Base-by-base conservation (phyloP, 768 basidiomycete species). In the Lactarius sanguifluus region DNA sequence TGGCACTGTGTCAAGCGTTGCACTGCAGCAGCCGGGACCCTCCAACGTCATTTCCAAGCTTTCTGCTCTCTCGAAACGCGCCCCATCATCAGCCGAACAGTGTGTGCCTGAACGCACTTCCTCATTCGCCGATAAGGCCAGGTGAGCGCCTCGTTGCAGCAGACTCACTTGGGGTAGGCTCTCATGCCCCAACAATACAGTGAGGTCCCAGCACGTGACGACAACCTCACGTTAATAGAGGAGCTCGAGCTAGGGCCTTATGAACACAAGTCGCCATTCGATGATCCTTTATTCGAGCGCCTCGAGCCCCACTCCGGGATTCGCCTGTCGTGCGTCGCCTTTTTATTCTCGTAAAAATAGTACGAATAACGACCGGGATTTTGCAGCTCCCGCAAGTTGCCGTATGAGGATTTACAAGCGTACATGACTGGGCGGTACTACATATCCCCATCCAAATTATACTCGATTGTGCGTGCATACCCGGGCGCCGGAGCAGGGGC, bases 251-350 rank as follows among this genome's bases (percentile, higher is more conserved):
- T 86, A 56, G 96, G 96, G 0, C 94, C 96, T 9, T 81, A 80
- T 58, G 87, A 94, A 45, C 90, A 92, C 74, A 85, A 79, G 16
- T 79, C 91, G 18, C 84, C 86, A 0, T 78, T 79, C 40, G 89
- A 91, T 25, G 94, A 96, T 73, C 90, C 91, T 0, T 71, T 79
- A 18, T 99, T 96, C 72, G 81, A 89, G 68, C 83, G 79, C 59
- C 75, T 95, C 5, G 97, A 99, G 75, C 97, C 97, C 1, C 91
- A 97, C 77, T 96, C 94, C 34, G 86, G 89, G 6, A 96, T 98
- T 58, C 83, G 88, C 59, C 81, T 99, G 30, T 81, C 77, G 96
- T 97, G 73, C 65, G 92, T 83, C 28, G 9, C 23, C 3, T 9
- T n/a, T 57, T 5, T 32, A n/a, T n/a, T 38, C 8, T 41, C 10